These are phyloP conservation scores for Biscogniauxia mediterranea DNA, from an alignment of 2,329 filamentous ascomycete genomes.

Conservation along the genomic window DNA sequence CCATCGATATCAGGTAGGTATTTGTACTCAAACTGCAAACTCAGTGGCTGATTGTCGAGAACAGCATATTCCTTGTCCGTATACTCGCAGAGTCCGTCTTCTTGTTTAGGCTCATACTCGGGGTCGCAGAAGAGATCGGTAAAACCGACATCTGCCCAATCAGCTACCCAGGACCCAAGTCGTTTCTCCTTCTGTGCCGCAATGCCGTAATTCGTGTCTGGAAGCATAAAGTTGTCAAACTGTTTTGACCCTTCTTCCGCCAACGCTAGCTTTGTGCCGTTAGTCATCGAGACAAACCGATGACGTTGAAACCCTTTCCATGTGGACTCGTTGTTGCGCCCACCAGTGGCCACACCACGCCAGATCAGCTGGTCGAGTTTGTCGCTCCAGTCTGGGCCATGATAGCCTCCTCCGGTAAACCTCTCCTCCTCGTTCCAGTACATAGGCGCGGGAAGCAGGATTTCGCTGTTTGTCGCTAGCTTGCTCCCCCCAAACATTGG, in stretches of 20 bases:
- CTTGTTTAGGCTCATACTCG: conserved; percentile 31
- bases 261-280: conserved; percentile 55
- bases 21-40: conserved; percentile 60
- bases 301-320: conserved; percentile 75
- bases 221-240: conserved; percentile 54
- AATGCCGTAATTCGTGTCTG: conserved; percentile 46
- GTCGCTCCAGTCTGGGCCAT: conserved; percentile 54
- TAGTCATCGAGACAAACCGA: conserved; percentile 72
- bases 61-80: conserved; percentile 45
- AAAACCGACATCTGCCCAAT: conserved; percentile 51
- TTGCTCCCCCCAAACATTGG: conserved; percentile 70
- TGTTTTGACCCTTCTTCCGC: conserved; percentile 44
- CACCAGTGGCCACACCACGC: conserved; percentile 68
- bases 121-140: conserved; percentile 52
- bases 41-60: conserved; percentile 40
- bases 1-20: conserved; percentile 77
- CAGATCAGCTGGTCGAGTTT: conserved; percentile 57
- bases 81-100: conserved; percentile 45
- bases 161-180: conserved; percentile 49
- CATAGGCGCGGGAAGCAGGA: conserved; percentile 67
- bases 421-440: conserved; percentile 64
- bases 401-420: conserved; percentile 56
- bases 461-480: conserved; percentile 67
- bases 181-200: conserved; percentile 42
- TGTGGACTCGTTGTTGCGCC: conserved; percentile 55